Evolutionary conservation across 2,329 filamentous ascomycete species (phyloP).

Genomic region (Tolypocladium nubicola): DNA sequence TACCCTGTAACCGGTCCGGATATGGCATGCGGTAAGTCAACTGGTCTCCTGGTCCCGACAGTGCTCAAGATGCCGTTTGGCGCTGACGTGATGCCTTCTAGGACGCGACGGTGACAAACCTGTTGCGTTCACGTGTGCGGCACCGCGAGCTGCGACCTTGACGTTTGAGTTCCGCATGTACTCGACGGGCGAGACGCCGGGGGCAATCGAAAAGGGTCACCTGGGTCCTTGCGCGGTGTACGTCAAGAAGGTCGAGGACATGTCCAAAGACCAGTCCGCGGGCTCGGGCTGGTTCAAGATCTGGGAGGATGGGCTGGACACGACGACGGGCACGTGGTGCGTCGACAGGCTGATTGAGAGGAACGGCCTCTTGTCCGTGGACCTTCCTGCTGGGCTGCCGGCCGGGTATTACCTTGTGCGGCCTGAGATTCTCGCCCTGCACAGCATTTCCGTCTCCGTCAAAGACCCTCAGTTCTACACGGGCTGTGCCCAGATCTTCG

Average conservation of each 20-base stretch:
- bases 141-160: slow-evolving; percentile 41
- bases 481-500: slow-evolving; percentile 61
- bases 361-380: slow-evolving; percentile 51
- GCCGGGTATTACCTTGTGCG: slow-evolving; percentile 62
- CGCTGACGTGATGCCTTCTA: slow-evolving; percentile 10
- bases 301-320: slow-evolving; percentile 57
- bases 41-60: not conserved
- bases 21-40: slow-evolving; percentile 60
- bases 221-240: slow-evolving; percentile 65
- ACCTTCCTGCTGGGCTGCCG: slow-evolving; percentile 49
- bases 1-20: slow-evolving; percentile 43
- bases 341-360: slow-evolving; percentile 56
- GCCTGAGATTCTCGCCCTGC: slow-evolving; percentile 59
- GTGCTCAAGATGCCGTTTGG: not conserved
- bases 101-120: slow-evolving; percentile 31
- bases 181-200: slow-evolving; percentile 42
- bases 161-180: slow-evolving; percentile 58
- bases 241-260: slow-evolving; percentile 56
- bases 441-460: slow-evolving; percentile 46
- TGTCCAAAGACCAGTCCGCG: slow-evolving; percentile 37
- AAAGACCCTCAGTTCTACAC: slow-evolving; percentile 62
- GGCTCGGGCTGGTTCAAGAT: slow-evolving; percentile 73
- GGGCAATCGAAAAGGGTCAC: slow-evolving; percentile 49
- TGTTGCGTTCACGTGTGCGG: slow-evolving; percentile 38
- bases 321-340: slow-evolving; percentile 49